Evolutionary conservation across 2,329 filamentous ascomycete genomes (phyloP), one percentile per base, ranked within the genome.

Genomic region (Madurella mycetomatis): DNA sequence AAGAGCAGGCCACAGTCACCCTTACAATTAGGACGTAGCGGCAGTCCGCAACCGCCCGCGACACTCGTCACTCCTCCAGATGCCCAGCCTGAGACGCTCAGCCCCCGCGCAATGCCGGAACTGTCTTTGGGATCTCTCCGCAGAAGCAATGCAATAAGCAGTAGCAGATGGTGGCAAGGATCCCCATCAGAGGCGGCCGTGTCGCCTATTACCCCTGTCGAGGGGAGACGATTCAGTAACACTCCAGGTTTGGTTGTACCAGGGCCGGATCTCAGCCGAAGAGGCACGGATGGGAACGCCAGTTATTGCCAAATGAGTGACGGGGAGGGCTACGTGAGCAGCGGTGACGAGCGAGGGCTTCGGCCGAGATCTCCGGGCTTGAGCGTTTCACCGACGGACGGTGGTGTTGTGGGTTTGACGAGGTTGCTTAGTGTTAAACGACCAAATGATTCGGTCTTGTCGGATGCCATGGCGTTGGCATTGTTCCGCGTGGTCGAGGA

Each of bases 381-480:
- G 13, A 37, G 53, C 40, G 45, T 39, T 4, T 44, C 49, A 15
- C 43, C 52, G 4, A 37, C 13, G 7, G 18, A 41, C 4, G 41
- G 54, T 5, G 54, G 53, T 4, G 58, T 57, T 31, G 50, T 50
- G 9, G 58, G 58, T 2, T 41, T 63, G 53, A 63, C 60, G 7
- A 53, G 61, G 32, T 25, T 63, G 37, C 45, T 63, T 34, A 63
- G 61, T 34, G 55, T 62, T 32, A 63, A 57, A 48, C 44, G 48
- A 30, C 61, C 61, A 2, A 60, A 49, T 18, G 58, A 56, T 12
- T 58, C 54, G 8, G 52, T 63, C 2, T 32, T 63, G 25, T 60
- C 60, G 8, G 61, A 63, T 46, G 61, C 61, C 13, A 63, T 63
- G 61, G 58, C 61, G 4, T 40, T 63, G 54, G 61, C 61, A 1